Conservation (phyloP, 148 eudicot species). For the Dysphania ambrosioides region DNA sequence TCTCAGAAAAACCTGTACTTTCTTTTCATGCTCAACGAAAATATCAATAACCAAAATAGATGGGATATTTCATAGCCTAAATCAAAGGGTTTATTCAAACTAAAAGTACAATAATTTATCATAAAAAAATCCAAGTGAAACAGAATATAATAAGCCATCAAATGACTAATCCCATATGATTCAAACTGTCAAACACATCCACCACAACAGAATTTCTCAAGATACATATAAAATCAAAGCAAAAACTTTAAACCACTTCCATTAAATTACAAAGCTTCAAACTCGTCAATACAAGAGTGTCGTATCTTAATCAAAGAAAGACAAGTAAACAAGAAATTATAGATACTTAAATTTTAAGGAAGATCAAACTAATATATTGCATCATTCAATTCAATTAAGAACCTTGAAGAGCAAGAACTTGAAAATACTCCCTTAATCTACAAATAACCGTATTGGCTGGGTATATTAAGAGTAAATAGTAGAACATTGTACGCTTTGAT, state of each 20-base stretch:
- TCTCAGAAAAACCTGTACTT: too few relatives aligned
- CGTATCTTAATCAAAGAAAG: background rate
- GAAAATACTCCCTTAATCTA: background rate
- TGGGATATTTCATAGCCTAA: background rate
- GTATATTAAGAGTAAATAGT: background rate
- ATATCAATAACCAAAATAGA: too few relatives aligned
- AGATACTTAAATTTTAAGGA: too few relatives aligned
- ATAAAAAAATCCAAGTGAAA: background rate
- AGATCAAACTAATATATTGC: too few relatives aligned
- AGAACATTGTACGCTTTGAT: too few relatives aligned
- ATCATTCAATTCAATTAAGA: background rate
- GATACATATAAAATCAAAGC: background rate
- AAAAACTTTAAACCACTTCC: slow-evolving; percentile 2
- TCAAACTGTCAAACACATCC: slow-evolving; percentile 3
- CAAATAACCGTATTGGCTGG: background rate
- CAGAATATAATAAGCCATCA: background rate
- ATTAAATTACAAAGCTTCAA: background rate
- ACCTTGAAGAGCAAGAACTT: background rate
- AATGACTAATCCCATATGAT: background rate
- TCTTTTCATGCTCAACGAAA: too few relatives aligned
- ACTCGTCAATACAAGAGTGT: slow-evolving; percentile 3
- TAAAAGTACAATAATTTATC: background rate
- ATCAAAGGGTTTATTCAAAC: background rate
- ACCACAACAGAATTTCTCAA: background rate
- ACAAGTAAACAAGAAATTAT: background rate